Evolutionary conservation across 2,329 filamentous ascomycete genomes (phyloP), one percentile per base, ranked within the genome.

Genomic region (Sordariomycetes sp.): DNA sequence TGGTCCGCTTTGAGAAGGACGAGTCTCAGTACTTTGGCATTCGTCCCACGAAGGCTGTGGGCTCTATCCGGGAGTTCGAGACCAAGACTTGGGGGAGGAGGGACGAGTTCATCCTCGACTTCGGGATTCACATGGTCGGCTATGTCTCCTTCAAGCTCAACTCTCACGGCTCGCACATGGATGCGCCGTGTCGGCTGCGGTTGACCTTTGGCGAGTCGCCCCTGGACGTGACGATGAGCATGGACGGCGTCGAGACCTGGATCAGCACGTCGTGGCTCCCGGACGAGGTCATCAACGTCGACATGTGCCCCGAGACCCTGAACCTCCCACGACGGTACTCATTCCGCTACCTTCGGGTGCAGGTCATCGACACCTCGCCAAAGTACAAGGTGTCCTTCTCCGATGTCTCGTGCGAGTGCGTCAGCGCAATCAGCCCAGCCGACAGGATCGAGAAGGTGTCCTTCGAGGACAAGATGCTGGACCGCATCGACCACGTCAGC

Each of bases 261-360:
- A 58, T 59, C 38, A 56, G 54, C 35, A 58, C 52, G 6, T 47
- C 48, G 14, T 58, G 56, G 56, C 48, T 59, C 5, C 56, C 55
- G 1, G 54, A 58, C 32, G 56, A 59, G 29, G 39, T 51, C 15
- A 46, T 58, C 32, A 58, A 55, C 33, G 39, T 58, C 21, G 55
- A 58, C 38, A 43, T 44, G 43, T 49, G 53, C 19, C 54, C 55
- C 6, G 40, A 49, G 19, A 38, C 39, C 7, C 42, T 58, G 9
- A 26, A 40, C 2, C 40, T 58, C n/a, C 41, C 46, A n/a, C 47
- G 53, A 33, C 39, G 55, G 11, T 47, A 56, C 30, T 39, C 55
- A 2, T 58, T 58, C 39, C 50, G 55, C 24, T 58, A 51, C 36
- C 40, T 58, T 7, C 50, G 51, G 27, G 41, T 58, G 10, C 42